phyloP scores from a whole-genome alignment of 495 filamentous ascomycete species.

The Aspergillus egyptiacus region DNA sequence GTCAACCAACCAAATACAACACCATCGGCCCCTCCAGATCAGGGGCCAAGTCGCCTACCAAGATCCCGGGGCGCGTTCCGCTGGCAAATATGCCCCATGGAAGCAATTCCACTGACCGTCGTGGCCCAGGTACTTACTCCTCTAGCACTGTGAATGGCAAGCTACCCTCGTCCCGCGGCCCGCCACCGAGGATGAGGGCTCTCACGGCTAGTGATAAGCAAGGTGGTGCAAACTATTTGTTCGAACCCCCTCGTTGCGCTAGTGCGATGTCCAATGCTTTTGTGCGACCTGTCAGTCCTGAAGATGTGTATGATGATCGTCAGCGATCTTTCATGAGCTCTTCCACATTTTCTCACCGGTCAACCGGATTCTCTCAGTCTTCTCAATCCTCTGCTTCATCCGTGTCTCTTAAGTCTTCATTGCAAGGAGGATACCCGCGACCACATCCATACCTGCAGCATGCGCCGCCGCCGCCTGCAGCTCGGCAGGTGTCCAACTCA shows the following conservation, averaged over 20 bases:
- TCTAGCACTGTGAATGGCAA: slow-evolving; percentile 51
- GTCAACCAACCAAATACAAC: slow-evolving; percentile 48
- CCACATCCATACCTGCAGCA: slow-evolving; percentile 39
- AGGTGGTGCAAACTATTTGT: slow-evolving; percentile 52
- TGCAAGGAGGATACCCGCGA: slow-evolving; percentile 31
- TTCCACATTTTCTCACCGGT: slow-evolving; percentile 41
- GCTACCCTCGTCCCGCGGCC: slow-evolving; percentile 58
- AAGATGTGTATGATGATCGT: slow-evolving; percentile 80
- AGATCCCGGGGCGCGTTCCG: slow-evolving; percentile 75
- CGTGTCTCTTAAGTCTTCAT: slow-evolving; percentile 34
- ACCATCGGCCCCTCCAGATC: slow-evolving; percentile 40
- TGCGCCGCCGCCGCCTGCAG: slow-evolving; percentile 45
- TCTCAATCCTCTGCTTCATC: slow-evolving; percentile 36
- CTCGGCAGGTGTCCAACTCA: slow-evolving; percentile 66
- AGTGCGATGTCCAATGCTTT: slow-evolving; percentile 60
- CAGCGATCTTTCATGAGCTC: slow-evolving; percentile 46
- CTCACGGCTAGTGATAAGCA: slow-evolving; percentile 63
- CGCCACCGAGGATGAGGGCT: slow-evolving; percentile 87
- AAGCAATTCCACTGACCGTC: slow-evolving; percentile 77
- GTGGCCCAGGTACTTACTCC: slow-evolving; percentile 42
- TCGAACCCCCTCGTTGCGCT: slow-evolving; percentile 56
- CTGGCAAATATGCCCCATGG: slow-evolving; percentile 75
- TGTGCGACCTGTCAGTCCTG: slow-evolving; percentile 72
- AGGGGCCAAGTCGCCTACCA: slow-evolving; percentile 59
- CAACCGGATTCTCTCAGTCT: slow-evolving; percentile 36